Evolutionary conservation across 352 stramenopile species (phyloP), one percentile per base, ranked within the genome.

Genomic region (Pythium volutum): DNA sequence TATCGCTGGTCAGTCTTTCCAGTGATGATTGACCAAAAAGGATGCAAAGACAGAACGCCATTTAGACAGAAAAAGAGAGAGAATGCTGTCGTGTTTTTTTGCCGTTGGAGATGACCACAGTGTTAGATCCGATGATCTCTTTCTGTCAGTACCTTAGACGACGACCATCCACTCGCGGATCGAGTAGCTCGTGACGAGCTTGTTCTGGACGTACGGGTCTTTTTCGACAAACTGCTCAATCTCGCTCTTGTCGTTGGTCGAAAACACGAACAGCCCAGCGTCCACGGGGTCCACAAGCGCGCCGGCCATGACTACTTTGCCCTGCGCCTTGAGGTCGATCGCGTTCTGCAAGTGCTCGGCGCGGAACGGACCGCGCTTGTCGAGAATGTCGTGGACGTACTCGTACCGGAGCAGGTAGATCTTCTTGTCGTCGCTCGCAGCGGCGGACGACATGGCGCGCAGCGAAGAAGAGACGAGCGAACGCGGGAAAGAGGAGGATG

Each of bases 121-220:
- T n/a, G n/a, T n/a, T n/a, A n/a, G n/a, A 31, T 15, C 7, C 18
- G 16, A 52, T 25, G 25, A 11, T 36, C 31, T 36, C 31, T 8
- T 36, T 36, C 14, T 18, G n/a, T 20, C 9, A 22, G 8, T 4
- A 18, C 68, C 10, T 27, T 77, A 87, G 50, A 89, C 64, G 47
- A 77, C 83, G 33, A 92, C 79, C n/a, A 71, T 87, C 71, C 77
- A 92, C 61, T 88, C 77, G 59, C 80, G 83, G 58, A 92, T 88
- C 39, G 70, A 74, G 70, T 86, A 77, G 55, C 59, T 67, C 27
- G 76, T 83, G 25, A 90, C 80, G 59, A 92, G 77, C 47, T 87
- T 67, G 66, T 92, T 89, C 52, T 77, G 64, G 25, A 92, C 77
- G 58, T 92, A 92, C 34, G 80, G 79, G 64, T 92, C 83, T 3